A percentile compares a stretch with the other conserved stretches of the same genome.
phyloP scores from a whole-genome alignment of 257 asterid species.

The Coffea canephora region DNA sequence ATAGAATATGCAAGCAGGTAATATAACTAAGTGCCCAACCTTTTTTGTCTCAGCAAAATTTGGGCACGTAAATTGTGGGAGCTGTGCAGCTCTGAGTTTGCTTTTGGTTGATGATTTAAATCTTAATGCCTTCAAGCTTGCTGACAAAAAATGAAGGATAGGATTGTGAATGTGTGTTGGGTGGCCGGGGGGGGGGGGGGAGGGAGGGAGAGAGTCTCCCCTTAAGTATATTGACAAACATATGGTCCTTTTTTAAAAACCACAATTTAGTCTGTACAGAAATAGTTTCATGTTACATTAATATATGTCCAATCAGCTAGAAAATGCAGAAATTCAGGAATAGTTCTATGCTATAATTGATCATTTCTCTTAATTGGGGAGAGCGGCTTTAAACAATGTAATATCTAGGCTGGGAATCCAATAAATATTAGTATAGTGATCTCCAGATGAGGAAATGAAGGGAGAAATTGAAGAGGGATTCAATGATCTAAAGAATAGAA shows the following conservation, averaged over 20 bases:
- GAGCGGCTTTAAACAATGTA: background rate
- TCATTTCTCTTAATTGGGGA: background rate
- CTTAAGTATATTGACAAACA: no score
- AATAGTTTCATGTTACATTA: background rate
- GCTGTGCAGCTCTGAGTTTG: background rate
- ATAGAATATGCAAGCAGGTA: conserved; percentile 94
- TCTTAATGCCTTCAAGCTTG: background rate
- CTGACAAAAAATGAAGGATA: background rate
- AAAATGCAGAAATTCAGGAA: no score
- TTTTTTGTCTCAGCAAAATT: conserved; percentile 1
- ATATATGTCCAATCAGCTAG: no score
- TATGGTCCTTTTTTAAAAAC: no score
- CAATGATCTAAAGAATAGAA: background rate
- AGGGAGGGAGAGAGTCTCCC: no score
- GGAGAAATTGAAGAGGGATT: background rate
- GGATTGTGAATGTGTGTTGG: no score
- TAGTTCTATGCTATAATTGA: no score
- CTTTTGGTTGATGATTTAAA: background rate
- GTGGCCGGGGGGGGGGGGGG: no score
- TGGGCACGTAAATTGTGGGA: background rate
- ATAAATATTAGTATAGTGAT: no score
- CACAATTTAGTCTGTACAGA: background rate
- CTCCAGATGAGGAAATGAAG: background rate
- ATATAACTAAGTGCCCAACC: background rate
- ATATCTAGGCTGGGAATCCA: background rate